Evolutionary conservation across 164 flowering plant genomes (phyloP).

Genomic region (Santalum album): DNA sequence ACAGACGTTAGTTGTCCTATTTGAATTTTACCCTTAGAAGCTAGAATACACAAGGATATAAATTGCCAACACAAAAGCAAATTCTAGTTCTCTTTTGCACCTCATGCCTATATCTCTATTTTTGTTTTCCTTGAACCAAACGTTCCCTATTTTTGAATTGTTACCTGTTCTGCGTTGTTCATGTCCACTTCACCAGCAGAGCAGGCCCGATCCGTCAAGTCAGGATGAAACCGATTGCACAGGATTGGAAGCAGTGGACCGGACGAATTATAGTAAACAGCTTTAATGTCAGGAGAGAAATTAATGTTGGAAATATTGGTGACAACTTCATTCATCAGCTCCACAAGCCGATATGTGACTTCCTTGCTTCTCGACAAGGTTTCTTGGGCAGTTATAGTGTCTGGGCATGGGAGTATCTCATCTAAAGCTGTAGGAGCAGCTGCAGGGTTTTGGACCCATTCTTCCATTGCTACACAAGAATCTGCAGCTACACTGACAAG

Average conservation of each 20-base stretch:
- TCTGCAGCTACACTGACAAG: constrained; percentile 39
- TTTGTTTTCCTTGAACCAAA: no score
- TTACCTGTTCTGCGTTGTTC: constrained; percentile 47
- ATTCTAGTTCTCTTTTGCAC: not conserved
- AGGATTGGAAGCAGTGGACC: constrained; percentile 54
- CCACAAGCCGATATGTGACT: constrained; percentile 37
- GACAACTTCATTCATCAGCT: constrained; percentile 38
- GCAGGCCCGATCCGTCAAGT: constrained; percentile 34
- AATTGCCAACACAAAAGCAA: no score
- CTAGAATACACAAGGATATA: no score
- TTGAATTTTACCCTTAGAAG: no score
- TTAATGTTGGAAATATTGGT: constrained; percentile 49
- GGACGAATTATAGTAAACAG: constrained; percentile 47
- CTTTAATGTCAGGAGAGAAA: constrained; percentile 29
- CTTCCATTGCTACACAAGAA: constrained; percentile 52
- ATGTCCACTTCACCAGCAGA: constrained; percentile 39
- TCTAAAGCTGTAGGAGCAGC: constrained; percentile 53
- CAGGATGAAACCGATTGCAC: constrained; percentile 44
- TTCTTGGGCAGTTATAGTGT: constrained; percentile 44
- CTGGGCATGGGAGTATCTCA: constrained; percentile 48
- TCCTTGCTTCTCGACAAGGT: constrained; percentile 39
- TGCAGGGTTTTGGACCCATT: constrained; percentile 49
- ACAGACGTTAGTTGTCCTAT: no score
- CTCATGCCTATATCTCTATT: no score
- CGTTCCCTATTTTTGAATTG: no score